Evolutionary conservation across 495 filamentous ascomycete genomes (phyloP).

Genomic region (Daldinia concentrica): DNA sequence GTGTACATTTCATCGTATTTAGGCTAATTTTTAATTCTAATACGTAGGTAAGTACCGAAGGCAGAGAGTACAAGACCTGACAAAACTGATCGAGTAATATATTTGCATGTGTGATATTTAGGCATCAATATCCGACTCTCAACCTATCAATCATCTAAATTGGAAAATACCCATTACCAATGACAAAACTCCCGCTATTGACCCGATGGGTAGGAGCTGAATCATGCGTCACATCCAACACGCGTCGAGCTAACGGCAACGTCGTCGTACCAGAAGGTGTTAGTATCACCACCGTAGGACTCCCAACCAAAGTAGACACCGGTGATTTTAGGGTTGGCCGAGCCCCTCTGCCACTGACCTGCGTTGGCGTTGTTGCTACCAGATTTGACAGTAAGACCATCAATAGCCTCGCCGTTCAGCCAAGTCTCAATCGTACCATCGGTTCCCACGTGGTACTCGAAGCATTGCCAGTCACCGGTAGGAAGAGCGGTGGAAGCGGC

Average conservation of each 20-base stretch:
- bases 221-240: slow-evolving; percentile 54
- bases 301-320: slow-evolving; percentile 69
- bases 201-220: not conserved
- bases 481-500: slow-evolving; percentile 60
- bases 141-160: not conserved
- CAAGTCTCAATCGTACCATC: slow-evolving; percentile 67
- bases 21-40: not conserved
- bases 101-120: not conserved
- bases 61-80: not conserved
- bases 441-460: slow-evolving; percentile 65
- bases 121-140: not conserved
- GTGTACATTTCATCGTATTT: not conserved
- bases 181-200: not conserved
- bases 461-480: slow-evolving; percentile 61
- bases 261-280: slow-evolving; percentile 70
- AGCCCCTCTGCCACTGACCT: slow-evolving; percentile 59
- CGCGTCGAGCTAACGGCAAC: slow-evolving; percentile 55
- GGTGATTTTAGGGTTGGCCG: slow-evolving; percentile 58
- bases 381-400: slow-evolving; percentile 57
- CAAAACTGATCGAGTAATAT: not conserved
- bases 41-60: not conserved
- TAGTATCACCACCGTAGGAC: slow-evolving; percentile 64
- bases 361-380: slow-evolving; percentile 60
- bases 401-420: slow-evolving; percentile 60
- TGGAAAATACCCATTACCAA: not conserved